These are phyloP conservation scores for Xylaria sp. DNA, from an alignment of 2,329 filamentous ascomycete genomes.

Conservation along the genomic window DNA sequence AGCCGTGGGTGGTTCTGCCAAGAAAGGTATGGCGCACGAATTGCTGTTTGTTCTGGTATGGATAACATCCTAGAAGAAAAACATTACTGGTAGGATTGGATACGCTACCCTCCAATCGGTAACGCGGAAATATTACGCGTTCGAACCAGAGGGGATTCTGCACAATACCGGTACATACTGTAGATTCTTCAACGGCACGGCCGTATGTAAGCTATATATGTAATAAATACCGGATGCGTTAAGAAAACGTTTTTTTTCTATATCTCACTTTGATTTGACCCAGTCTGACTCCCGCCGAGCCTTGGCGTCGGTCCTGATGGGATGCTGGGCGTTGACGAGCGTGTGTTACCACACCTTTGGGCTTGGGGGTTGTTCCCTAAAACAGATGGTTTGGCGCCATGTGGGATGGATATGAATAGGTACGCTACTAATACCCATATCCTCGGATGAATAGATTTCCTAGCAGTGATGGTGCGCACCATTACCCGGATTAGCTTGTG, in stretches of 20 bases:
- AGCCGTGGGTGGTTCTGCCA: not conserved
- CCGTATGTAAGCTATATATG: not conserved
- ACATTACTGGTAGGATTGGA: not conserved
- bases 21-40: not conserved
- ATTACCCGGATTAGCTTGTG: too few species aligned
- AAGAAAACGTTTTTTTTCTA: too few species aligned
- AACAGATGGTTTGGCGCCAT: constrained; percentile 14
- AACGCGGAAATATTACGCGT: too few species aligned
- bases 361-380: not conserved
- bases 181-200: not conserved
- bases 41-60: not conserved
- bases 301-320: not conserved
- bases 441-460: not conserved
- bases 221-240: too few species aligned
- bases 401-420: constrained; percentile 13
- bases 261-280: not conserved
- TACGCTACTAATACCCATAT: not conserved
- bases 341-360: constrained; percentile 5
- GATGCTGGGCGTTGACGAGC: constrained; percentile 3
- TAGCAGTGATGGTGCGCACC: not conserved
- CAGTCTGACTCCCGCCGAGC: not conserved
- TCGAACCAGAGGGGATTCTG: not conserved
- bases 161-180: not conserved
- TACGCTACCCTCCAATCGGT: not conserved
- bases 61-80: not conserved